Percentiles rank a stretch among this genome's conserved stretches.
Evolutionary conservation across 2,329 filamentous ascomycete species (phyloP).

Genomic region (Fusarium sp.): DNA sequence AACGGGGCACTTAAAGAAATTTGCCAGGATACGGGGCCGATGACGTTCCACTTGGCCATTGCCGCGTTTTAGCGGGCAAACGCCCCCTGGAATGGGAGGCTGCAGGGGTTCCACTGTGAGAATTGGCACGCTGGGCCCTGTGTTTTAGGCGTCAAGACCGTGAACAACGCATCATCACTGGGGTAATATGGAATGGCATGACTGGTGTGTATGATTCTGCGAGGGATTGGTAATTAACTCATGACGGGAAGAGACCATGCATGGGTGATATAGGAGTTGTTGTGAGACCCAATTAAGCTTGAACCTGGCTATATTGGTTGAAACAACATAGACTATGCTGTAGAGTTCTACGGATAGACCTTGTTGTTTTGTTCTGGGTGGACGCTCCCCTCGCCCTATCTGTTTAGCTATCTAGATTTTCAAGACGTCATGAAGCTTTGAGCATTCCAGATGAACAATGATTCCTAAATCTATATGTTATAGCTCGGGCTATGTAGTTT

Average conservation of each 20-base stretch:
- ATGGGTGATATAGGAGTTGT: neutral
- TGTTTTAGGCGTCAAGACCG: slow-evolving; percentile 15
- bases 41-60: slow-evolving; percentile 27
- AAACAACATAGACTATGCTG: slow-evolving; percentile 7
- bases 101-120: slow-evolving; percentile 35
- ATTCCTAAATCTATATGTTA: too few relatives aligned
- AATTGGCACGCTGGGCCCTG: slow-evolving; percentile 31
- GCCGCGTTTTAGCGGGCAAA: slow-evolving; percentile 20
- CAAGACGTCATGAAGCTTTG: too few relatives aligned
- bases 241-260: neutral
- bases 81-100: slow-evolving; percentile 29
- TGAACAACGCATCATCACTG: slow-evolving; percentile 46
- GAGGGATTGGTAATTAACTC: slow-evolving; percentile 19
- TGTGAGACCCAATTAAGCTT: slow-evolving; percentile 15
- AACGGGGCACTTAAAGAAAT: slow-evolving; percentile 42
- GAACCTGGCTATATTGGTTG: neutral
- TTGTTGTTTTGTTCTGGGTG: neutral
- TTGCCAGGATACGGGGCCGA: slow-evolving; percentile 17
- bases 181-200: slow-evolving; percentile 44
- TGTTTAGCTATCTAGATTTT: too few relatives aligned
- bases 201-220: slow-evolving; percentile 1
- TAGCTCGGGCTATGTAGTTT: too few relatives aligned
- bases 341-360: neutral
- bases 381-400: too few relatives aligned
- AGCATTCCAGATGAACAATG: too few relatives aligned